Evolutionary conservation across 2,329 filamentous ascomycete species (phyloP).

Genomic region (Gremmenia infestans): DNA sequence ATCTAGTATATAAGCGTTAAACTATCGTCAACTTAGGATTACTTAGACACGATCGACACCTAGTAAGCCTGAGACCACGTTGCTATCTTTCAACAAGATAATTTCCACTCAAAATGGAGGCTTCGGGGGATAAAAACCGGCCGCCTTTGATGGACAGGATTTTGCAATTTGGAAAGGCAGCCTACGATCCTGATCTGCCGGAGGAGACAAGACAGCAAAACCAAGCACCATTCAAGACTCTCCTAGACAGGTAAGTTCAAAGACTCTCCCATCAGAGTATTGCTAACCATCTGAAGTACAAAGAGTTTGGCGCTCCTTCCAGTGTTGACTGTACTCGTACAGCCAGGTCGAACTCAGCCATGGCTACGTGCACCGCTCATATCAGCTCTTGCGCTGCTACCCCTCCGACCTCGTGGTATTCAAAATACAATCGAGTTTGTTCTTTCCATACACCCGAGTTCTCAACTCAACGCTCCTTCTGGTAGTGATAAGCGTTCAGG

Average conservation of each 20-base stretch:
- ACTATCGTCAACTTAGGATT: too few relatives aligned
- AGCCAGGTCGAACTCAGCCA: conserved; percentile 51
- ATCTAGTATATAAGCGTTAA: too few relatives aligned
- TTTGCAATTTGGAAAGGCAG: conserved; percentile 24
- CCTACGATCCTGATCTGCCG: conserved; percentile 26
- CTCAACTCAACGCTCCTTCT: conserved; percentile 13
- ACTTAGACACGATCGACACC: too few relatives aligned
- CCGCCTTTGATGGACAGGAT: conserved; percentile 27
- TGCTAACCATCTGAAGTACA: conserved; percentile 27
- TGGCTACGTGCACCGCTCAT: conserved; percentile 58
- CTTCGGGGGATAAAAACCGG: conserved; percentile 6
- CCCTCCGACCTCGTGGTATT: conserved; percentile 58
- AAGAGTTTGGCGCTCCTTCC: conserved; percentile 53
- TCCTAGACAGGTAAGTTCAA: conserved; percentile 21
- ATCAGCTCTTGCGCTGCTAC: conserved; percentile 53
- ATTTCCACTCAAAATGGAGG: neutral
- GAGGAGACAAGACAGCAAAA: conserved; percentile 13
- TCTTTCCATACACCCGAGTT: conserved; percentile 58
- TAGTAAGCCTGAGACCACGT: neutral
- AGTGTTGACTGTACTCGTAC: conserved; percentile 57
- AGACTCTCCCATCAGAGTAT: neutral
- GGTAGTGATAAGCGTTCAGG: conserved; percentile 47
- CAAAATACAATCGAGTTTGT: conserved; percentile 66
- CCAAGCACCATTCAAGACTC: conserved; percentile 16
- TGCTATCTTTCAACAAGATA: neutral